Evolutionary conservation across 164 flowering plant species (phyloP).

Genomic region (Pachysandra terminalis): DNA sequence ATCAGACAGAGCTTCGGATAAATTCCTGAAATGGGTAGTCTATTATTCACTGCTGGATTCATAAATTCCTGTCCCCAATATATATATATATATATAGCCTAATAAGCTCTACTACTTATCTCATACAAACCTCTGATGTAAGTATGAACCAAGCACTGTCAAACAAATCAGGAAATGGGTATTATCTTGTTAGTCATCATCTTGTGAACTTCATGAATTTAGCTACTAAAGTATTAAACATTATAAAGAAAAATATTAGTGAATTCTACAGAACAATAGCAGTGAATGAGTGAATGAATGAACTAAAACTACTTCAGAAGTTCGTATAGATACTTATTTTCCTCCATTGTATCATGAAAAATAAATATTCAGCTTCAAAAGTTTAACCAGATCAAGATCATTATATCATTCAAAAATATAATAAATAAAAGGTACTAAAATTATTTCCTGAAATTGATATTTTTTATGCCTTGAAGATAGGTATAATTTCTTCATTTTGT

Average conservation of each 20-base stretch:
- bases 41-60: neutral
- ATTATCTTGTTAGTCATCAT: neutral
- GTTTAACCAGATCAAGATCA: too few relatives aligned
- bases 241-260: too few relatives aligned
- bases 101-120: neutral
- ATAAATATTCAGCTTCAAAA: too few relatives aligned
- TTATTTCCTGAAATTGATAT: neutral
- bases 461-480: neutral
- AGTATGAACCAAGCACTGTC: too few relatives aligned
- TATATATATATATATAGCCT: too few relatives aligned
- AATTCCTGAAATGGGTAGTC: constrained; percentile 31
- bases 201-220: neutral
- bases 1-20: too few relatives aligned
- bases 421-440: neutral
- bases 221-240: neutral
- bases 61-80: too few relatives aligned
- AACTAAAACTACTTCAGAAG: too few relatives aligned
- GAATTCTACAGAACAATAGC: neutral
- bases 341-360: too few relatives aligned
- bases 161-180: neutral
- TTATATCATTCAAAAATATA: neutral
- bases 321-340: too few relatives aligned
- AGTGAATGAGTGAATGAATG: too few relatives aligned
- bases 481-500: too few relatives aligned
- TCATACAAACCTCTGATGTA: neutral